Base-by-base conservation (phyloP, 441 rosid genomes). In the Iberis amara region DNA sequence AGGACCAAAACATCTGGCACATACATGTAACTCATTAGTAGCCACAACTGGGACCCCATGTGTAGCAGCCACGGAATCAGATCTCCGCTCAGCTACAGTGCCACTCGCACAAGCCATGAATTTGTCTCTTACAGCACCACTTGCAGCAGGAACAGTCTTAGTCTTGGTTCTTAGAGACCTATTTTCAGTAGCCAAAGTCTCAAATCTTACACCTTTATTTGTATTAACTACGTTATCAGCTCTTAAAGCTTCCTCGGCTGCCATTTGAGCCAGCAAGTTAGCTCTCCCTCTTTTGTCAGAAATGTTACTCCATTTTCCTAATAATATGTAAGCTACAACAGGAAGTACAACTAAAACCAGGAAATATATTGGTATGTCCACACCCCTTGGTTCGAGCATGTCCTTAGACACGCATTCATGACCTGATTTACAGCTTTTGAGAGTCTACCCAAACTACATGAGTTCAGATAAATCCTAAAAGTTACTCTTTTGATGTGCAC, bases 301-400 rank as follows among this genome's bases (percentile, higher is more conserved):
- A 72, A 66, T 60, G 49, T 83, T 86, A 73, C 89, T 76, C 96
- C 96, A 87, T 80, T 78, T 83, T 43, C 96, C 96, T 61, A 87
- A 83, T 55, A 83, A 72, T 53, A 82, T 41, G 64, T 86, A 83
- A 53, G 76, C 79, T 64, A 78, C 80, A 53, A 83, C 75, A 56
- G 96, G 96, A 73, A 83, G 82, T 69, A 86, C 88, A 38, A 83
- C 86, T 77, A 86, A 74, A 69, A 86, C 81, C 62, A 86, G 73
- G 73, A 86, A 81, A 68, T 83, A 66, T 71, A 68, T 62, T 42
- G 89, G 89, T 69, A 86, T 52, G 67, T 83, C 89, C 64, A 82
- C 82, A 77, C 77, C 92, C 87, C 86, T 83, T 80, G 96, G 89
- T 77, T 86, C 82, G 39, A 86, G 92, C 96, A 86, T 86, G 83